Base-by-base conservation (phyloP, 495 filamentous ascomycete species). In the Lichenothelia convexa region DNA sequence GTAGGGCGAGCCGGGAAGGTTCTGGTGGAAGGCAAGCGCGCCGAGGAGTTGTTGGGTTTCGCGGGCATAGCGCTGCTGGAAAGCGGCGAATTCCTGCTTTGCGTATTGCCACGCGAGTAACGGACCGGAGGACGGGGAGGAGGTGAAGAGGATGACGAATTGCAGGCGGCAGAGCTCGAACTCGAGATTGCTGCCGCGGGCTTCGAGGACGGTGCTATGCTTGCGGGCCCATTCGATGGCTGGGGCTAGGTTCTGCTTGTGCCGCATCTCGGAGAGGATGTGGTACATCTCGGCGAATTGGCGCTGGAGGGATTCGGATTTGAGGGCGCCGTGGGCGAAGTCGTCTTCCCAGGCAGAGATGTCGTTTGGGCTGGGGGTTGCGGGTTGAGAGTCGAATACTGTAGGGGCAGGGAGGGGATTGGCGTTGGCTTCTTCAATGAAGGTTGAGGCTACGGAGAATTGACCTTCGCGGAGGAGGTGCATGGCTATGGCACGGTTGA, bases 401-500 rank as follows among this genome's bases (percentile, higher is more conserved):
- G 24, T 13, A 8, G 24, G 48, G 27, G 48, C 37, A 6, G 39
- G 42, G 5, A 42, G 38, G 3, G 50, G 44, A 19, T 45, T 56
- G 44, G 42, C 59, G 44, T 39, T 67, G 42, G 55, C 63, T 45
- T 93, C 86, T 8, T 59, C 56, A 15, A 86, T 66, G 40, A 94
- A 93, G 3, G 77, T 82, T 3, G 73, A 65, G 2, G 86, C 86
- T 1, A 93, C 87, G 12, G 57, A 62, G 54, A 97, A 95, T 51
- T 93, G 79, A 23, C 89, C 89, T 61, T 95, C 91, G 17, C 89
- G 75, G 13, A 95, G 68, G 11, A 97, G 64, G 53, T 97, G 89
- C 85, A 97, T 93, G 2, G 80, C 81, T 38, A 95, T 89, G 16
- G 89, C 89, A 17, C 85, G 67, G 53, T 95, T 87, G 46, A 94